phyloP scores from a whole-genome alignment of 2,329 filamentous ascomycete genomes.

The Penicillium frequentans region DNA sequence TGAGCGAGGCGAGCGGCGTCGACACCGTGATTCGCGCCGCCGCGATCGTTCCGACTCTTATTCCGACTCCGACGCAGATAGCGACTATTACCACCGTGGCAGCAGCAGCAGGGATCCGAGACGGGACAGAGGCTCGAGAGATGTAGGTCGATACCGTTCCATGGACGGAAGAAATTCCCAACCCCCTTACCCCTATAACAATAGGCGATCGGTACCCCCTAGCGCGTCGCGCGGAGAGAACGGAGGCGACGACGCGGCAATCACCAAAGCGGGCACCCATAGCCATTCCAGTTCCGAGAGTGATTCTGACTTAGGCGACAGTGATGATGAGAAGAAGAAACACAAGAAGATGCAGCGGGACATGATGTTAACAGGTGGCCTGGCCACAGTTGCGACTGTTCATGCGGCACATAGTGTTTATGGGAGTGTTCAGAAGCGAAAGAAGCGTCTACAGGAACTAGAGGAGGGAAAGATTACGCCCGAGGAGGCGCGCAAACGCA shows the following conservation, averaged over 20 bases:
- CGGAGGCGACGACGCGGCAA: constrained; percentile 10
- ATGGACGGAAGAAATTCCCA: constrained; percentile 21
- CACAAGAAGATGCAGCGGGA: constrained; percentile 66
- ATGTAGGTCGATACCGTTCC: constrained; percentile 44
- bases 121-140: constrained; percentile 39
- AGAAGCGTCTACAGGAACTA: constrained; percentile 61
- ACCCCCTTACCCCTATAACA: constrained; percentile 11
- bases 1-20: constrained; percentile 14
- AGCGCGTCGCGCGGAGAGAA: constrained; percentile 17
- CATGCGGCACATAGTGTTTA: constrained; percentile 68
- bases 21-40: constrained; percentile 32
- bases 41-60: constrained; percentile 42
- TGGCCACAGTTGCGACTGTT: constrained; percentile 68
- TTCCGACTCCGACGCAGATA: constrained; percentile 33
- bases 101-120: constrained; percentile 33
- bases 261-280: constrained; percentile 5
- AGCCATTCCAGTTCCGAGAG: constrained; percentile 31
- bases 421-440: constrained; percentile 62
- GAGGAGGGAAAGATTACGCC: constrained; percentile 62
- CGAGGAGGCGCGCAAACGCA: constrained; percentile 63
- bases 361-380: constrained; percentile 64
- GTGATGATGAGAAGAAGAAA: constrained; percentile 62
- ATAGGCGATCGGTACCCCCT: constrained; percentile 15
- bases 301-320: constrained; percentile 56
- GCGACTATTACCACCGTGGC: constrained; percentile 33